phyloP scores from a whole-genome alignment of 805 yeast genomes.

The Wickerhamiella sorbophila region DNA sequence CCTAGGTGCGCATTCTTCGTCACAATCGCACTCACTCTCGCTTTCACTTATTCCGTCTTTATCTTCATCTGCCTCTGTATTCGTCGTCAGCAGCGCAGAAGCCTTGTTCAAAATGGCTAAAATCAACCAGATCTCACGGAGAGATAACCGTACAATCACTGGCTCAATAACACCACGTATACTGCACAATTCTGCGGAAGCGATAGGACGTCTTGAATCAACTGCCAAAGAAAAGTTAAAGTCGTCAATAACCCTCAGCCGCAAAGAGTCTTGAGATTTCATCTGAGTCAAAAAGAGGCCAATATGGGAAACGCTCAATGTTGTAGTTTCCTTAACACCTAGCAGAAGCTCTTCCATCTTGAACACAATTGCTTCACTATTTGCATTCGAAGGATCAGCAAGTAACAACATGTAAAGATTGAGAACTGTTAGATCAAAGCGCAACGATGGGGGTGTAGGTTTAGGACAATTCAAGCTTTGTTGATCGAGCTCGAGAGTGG shows the following conservation, averaged over 20 bases:
- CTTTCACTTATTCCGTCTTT: slow-evolving; percentile 2
- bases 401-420: slow-evolving; percentile 65
- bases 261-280: slow-evolving; percentile 46
- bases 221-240: slow-evolving; percentile 64
- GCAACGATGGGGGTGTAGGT: slow-evolving; percentile 6
- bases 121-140: slow-evolving; percentile 77
- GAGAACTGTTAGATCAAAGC: slow-evolving; percentile 44
- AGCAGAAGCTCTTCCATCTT: slow-evolving; percentile 66
- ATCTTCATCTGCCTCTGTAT: background rate
- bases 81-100: slow-evolving; percentile 18
- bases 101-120: slow-evolving; percentile 60
- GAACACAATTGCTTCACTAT: slow-evolving; percentile 82
- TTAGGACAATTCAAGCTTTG: background rate
- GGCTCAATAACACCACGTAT: slow-evolving; percentile 68
- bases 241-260: slow-evolving; percentile 72
- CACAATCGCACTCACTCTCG: slow-evolving; percentile 7
- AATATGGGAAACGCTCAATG: slow-evolving; percentile 58
- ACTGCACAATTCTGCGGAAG: slow-evolving; percentile 42
- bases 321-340: slow-evolving; percentile 50
- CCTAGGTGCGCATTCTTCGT: slow-evolving; percentile 7
- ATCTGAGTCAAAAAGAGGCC: slow-evolving; percentile 78
- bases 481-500: background rate
- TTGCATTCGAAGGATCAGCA: slow-evolving; percentile 56
- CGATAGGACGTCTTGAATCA: slow-evolving; percentile 55
- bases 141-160: slow-evolving; percentile 61